Conservation (phyloP, 371 early-diverging fungal species). For the Capillidium heterosporum region DNA sequence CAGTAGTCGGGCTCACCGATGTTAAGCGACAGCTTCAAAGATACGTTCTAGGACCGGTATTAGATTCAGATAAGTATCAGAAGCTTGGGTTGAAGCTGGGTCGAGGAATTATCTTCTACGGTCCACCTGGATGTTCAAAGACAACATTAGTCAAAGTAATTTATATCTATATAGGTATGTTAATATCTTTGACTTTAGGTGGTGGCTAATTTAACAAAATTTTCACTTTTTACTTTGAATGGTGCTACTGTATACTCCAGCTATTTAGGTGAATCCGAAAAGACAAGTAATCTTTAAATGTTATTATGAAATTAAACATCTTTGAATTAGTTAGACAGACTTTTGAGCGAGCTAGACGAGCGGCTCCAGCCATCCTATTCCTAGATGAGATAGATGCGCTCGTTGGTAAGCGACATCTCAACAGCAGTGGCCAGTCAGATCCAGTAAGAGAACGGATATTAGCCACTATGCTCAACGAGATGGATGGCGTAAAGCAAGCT, state of each 20-base stretch:
- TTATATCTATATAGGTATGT: too few species aligned
- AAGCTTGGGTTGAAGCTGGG: constrained; percentile 70
- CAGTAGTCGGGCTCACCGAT: constrained; percentile 75
- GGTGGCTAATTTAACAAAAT: constrained; percentile 39
- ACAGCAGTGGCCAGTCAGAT: constrained; percentile 34
- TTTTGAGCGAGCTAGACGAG: constrained; percentile 69
- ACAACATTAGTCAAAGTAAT: constrained; percentile 77
- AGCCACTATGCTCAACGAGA: constrained; percentile 84
- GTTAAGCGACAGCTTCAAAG: constrained; percentile 85
- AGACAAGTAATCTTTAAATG: constrained; percentile 22
- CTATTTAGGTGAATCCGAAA: constrained; percentile 88
- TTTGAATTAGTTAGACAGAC: constrained; percentile 30
- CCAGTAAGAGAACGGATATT: constrained; percentile 75
- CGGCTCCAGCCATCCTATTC: constrained; percentile 88
- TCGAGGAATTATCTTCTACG: constrained; percentile 84
- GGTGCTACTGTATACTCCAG: constrained; percentile 82
- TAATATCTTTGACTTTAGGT: constrained; percentile 21
- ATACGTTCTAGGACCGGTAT: constrained; percentile 90
- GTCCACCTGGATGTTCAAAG: constrained; percentile 97
- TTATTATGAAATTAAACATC: background rate
- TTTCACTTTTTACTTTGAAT: constrained; percentile 70
- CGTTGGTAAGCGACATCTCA: constrained; percentile 57
- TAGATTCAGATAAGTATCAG: constrained; percentile 43
- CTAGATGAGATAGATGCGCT: constrained; percentile 98
- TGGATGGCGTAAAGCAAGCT: constrained; percentile 84